A percentile compares a stretch with the other conserved stretches of the same genome.
phyloP scores from a whole-genome alignment of 2,329 filamentous ascomycete genomes.

The Verticillium isaacii region DNA sequence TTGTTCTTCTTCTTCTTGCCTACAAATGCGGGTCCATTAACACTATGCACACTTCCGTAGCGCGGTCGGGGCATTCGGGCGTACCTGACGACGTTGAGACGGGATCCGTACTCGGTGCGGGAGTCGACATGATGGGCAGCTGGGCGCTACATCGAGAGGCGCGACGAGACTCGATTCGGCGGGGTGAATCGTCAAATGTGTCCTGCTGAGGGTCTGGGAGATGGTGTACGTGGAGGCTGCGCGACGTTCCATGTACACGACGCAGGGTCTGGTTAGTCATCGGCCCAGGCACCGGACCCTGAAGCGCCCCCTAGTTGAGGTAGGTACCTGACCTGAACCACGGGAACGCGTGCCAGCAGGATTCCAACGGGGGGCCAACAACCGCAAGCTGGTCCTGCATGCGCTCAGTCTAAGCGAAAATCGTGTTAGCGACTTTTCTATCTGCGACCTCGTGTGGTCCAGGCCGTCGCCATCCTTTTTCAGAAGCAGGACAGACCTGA shows the following conservation, averaged over 20 bases:
- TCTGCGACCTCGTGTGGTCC: too few species aligned
- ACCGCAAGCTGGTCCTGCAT: too few species aligned
- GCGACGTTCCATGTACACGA: neutral
- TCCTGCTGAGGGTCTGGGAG: neutral
- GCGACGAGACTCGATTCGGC: neutral
- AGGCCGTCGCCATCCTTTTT: too few species aligned
- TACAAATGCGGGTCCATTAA: conserved; percentile 15
- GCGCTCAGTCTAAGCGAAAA: too few species aligned
- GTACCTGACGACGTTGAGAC: conserved; percentile 22
- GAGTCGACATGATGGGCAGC: conserved; percentile 20
- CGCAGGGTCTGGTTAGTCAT: neutral
- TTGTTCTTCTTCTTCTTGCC: conserved; percentile 55
- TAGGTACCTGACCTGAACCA: neutral
- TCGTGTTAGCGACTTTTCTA: too few species aligned
- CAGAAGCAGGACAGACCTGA: too few species aligned
- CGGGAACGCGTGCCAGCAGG: too few species aligned
- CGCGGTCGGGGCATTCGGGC: neutral
- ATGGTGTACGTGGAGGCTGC: neutral
- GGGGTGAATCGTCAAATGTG: neutral
- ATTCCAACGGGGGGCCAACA: too few species aligned
- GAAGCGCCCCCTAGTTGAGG: too few species aligned
- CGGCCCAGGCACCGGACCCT: neutral
- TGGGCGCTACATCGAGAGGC: neutral
- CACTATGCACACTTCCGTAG: neutral
- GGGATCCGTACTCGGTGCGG: conserved; percentile 17